A percentile compares a stretch with the other conserved stretches of the same genome.
phyloP scores from a whole-genome alignment of 495 filamentous ascomycete genomes.

The Tuber calosporum region DNA sequence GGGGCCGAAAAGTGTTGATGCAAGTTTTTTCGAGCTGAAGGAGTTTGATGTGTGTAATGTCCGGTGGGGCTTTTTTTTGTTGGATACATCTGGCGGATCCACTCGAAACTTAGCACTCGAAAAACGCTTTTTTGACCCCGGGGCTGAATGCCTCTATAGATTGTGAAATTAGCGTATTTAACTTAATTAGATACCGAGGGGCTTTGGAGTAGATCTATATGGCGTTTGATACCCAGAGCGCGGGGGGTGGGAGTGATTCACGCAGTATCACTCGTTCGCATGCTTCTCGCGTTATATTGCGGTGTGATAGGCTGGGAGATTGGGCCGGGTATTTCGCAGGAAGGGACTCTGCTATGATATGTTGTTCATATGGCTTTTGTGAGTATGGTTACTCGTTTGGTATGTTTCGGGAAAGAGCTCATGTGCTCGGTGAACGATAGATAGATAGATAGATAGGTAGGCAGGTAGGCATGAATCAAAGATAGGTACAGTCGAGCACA shows the following conservation, averaged over 20 bases:
- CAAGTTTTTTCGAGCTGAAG: no score
- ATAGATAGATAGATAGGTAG: not conserved
- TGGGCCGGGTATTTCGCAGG: not conserved
- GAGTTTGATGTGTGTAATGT: no score
- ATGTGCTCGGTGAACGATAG: not conserved
- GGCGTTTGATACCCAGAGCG: not conserved
- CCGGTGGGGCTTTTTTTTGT: no score
- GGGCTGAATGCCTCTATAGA: no score
- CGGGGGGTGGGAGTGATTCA: not conserved
- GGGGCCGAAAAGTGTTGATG: no score
- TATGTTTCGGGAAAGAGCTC: not conserved
- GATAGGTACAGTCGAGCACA: not conserved
- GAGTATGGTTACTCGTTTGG: not conserved
- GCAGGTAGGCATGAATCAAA: not conserved
- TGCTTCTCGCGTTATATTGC: no score
- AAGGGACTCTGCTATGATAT: not conserved
- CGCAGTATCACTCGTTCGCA: not conserved
- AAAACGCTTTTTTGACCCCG: no score
- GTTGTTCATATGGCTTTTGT: not conserved
- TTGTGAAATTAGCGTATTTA: not conserved
- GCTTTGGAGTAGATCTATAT: not conserved
- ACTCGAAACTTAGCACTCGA: no score
- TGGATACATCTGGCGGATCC: no score
- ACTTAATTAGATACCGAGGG: not conserved
- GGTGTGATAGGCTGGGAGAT: not conserved